A percentile compares a stretch with the other conserved stretches of the same genome.
phyloP scores from a whole-genome alignment of 495 filamentous ascomycete genomes.

The Staphylotrichum tortipilum region DNA sequence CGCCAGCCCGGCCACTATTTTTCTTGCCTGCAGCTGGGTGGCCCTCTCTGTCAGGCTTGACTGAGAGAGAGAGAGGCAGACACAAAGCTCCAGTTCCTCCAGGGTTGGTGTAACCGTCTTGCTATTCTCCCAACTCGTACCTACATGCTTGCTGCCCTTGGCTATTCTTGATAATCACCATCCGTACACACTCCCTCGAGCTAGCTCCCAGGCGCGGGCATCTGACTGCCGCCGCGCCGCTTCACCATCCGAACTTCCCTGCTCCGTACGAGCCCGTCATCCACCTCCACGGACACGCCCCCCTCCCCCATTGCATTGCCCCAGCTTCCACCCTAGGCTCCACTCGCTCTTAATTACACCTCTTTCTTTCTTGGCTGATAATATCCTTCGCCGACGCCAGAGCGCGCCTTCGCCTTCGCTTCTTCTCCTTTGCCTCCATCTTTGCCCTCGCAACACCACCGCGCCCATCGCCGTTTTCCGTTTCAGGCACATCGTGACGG shows the following conservation, averaged over 20 bases:
- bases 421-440: background rate
- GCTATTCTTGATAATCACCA: too few relatives aligned
- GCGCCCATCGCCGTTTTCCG: background rate
- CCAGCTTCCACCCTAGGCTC: background rate
- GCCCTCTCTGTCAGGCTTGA: too few relatives aligned
- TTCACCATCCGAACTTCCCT: background rate
- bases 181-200: too few relatives aligned
- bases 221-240: background rate
- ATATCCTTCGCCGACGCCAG: background rate
- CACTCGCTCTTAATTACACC: slow-evolving; percentile 1
- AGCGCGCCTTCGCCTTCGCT: too few relatives aligned
- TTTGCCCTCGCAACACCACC: background rate
- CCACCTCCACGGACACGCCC: too few relatives aligned
- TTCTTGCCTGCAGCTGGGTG: background rate
- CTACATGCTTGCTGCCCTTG: too few relatives aligned
- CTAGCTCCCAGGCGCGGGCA: too few relatives aligned
- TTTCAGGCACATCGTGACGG: background rate
- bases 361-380: background rate
- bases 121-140: too few relatives aligned
- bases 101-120: too few relatives aligned
- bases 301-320: background rate
- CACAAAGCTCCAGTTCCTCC: too few relatives aligned
- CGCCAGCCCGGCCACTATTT: background rate
- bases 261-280: too few relatives aligned
- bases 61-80: too few relatives aligned